Conservation (phyloP, 2,329 filamentous ascomycete species). For the Trichoderma atrobrunneum region DNA sequence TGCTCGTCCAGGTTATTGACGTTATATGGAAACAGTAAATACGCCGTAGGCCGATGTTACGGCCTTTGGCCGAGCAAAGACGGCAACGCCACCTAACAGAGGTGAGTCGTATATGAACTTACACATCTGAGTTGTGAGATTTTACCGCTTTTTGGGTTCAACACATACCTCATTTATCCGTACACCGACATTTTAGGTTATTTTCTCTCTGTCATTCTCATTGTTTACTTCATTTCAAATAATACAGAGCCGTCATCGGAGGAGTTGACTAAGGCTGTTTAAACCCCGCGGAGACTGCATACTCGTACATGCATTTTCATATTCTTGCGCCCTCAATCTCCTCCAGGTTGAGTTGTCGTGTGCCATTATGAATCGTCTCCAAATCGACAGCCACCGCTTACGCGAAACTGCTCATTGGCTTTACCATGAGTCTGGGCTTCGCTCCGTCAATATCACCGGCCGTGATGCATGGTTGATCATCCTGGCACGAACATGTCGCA, state of each 20-base stretch:
- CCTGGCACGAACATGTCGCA: conserved; percentile 49
- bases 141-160: neutral
- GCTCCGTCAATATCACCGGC: conserved; percentile 45
- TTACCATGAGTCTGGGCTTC: conserved; percentile 48
- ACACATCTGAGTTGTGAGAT: neutral
- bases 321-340: neutral
- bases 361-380: neutral
- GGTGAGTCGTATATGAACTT: neutral
- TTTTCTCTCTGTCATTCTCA: neutral
- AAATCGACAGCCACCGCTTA: neutral
- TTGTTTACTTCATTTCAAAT: neutral
- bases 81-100: neutral
- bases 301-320: neutral
- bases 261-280: neutral
- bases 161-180: neutral
- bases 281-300: neutral
- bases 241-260: neutral
- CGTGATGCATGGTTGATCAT: conserved; percentile 55
- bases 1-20: neutral
- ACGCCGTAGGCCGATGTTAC: neutral
- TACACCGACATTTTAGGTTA: neutral
- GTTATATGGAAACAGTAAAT: neutral
- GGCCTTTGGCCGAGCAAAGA: neutral
- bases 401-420: conserved; percentile 25
- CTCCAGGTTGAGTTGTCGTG: neutral